Evolutionary conservation across 2,329 filamentous ascomycete genomes (phyloP), one percentile per base, ranked within the genome.

Genomic region (Plectosphaerella plurivora): DNA sequence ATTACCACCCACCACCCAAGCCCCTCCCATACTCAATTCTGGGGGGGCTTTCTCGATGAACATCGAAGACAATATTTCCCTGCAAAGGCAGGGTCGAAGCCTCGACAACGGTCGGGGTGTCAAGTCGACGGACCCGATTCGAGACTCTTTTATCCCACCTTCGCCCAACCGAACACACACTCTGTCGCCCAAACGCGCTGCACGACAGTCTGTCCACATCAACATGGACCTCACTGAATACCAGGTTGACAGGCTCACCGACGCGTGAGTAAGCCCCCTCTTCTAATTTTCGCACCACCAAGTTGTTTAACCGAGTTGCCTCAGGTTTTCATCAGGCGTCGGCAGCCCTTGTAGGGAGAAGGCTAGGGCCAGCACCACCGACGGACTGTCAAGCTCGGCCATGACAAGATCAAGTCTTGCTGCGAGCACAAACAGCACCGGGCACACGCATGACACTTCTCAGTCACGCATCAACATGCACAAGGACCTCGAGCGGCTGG

Each of bases 191-290:
- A 67, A 69, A 50, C 63, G 66, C 2, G 59, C 60, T 18, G 51
- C 58, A 16, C 65, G 70, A 18, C 68, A 73, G 45, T 70, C 70
- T 3, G 63, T 79, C 18, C 70, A 74, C 39, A 69, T 79, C 28
- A 73, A 74, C 22, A 68, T 79, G 58, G 76, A 76, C 55, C 57
- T 79, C 51, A 79, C 75, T 5, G 73, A 78, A 45, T 70, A 68
- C 0, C 74, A 78, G 54, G 72, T 79, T 67, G 72, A 78, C 52
- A 73, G 67, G 53, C 65, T 79, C 44, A 71, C 76, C 4, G 68
- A 73, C 47, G 73, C 69, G 76, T 78, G 35, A 35, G 18, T 12
- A 44, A 11, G n/a, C 4, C 46, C 47, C 35, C 20, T 16, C 4
- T 11, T 9, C 41, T 12, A 6, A 10, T 20, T 10, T 12, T 18